These are phyloP conservation scores for Eragrostis nindensis DNA, from an alignment of 176 grass and related monocot genomes.

Conservation along the genomic window DNA sequence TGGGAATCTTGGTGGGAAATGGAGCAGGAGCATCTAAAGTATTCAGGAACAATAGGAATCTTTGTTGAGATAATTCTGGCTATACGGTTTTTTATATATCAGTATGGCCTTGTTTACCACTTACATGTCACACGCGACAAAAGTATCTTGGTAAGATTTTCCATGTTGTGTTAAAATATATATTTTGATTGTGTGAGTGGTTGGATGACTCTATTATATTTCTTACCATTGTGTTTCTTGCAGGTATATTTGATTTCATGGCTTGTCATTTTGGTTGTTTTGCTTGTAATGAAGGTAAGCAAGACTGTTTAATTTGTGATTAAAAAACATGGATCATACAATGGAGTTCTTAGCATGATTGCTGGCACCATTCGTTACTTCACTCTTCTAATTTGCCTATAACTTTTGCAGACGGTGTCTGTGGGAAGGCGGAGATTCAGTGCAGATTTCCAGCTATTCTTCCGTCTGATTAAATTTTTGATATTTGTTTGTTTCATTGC, in stretches of 20 bases:
- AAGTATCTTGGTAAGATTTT: constrained; percentile 79
- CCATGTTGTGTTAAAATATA: constrained; percentile 27
- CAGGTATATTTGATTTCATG: constrained; percentile 93
- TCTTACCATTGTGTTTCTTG: constrained; percentile 40
- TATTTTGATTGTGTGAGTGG: constrained; percentile 33
- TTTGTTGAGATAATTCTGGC: constrained; percentile 80
- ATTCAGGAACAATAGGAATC: constrained; percentile 71
- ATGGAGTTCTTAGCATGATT: neutral
- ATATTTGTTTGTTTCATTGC: constrained; percentile 74
- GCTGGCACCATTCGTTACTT: neutral
- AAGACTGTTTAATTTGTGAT: constrained; percentile 18
- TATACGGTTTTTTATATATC: constrained; percentile 86
- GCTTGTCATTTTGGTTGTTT: constrained; percentile 69
- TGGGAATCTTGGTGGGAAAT: constrained; percentile 99
- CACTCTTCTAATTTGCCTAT: constrained; percentile 26
- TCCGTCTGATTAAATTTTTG: constrained; percentile 92
- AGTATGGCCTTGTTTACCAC: constrained; percentile 96
- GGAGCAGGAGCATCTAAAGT: constrained; percentile 82
- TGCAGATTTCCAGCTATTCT: constrained; percentile 82
- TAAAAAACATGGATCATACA: constrained; percentile 28
- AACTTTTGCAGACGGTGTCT: constrained; percentile 69
- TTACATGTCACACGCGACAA: constrained; percentile 58
- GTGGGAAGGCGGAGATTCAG: constrained; percentile 79
- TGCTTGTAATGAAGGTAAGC: constrained; percentile 87
- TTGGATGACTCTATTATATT: constrained; percentile 4